A percentile compares a stretch with the other conserved stretches of the same genome.
phyloP scores from a whole-genome alignment of 2,329 filamentous ascomycete genomes.

The Beauveria medogensis region DNA sequence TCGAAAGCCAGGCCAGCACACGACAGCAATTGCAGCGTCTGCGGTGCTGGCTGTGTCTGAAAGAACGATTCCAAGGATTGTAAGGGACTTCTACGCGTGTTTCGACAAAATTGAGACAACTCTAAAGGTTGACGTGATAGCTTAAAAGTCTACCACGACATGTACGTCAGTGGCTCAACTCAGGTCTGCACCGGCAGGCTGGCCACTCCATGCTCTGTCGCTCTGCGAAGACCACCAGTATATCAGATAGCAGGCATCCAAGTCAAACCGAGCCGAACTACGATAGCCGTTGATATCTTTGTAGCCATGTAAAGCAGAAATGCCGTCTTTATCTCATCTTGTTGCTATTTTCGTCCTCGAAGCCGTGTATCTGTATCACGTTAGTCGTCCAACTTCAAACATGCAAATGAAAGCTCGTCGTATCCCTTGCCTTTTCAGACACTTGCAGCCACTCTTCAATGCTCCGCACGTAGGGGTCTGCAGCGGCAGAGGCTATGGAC shows the following conservation, averaged over 20 bases:
- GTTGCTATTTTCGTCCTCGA: neutral
- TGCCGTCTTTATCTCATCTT: neutral
- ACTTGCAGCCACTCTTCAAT: slow-evolving; percentile 75
- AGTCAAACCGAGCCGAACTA: neutral
- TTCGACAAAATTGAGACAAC: neutral
- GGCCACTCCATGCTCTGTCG: neutral
- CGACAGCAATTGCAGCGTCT: neutral
- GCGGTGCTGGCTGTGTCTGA: neutral
- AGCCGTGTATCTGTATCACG: neutral
- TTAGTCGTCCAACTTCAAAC: neutral
- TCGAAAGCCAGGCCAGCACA: neutral
- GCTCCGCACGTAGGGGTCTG: slow-evolving; percentile 65
- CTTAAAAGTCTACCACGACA: neutral
- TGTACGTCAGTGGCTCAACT: neutral
- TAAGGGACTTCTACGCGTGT: neutral
- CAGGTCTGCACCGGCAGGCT: neutral
- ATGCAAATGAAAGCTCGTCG: too few species aligned
- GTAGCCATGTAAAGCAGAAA: neutral
- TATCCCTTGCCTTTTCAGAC: slow-evolving; percentile 50
- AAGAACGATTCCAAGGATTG: neutral
- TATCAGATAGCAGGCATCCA: too few species aligned
- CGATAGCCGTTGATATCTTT: neutral
- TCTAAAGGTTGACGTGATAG: neutral
- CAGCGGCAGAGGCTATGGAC: slow-evolving; percentile 46
- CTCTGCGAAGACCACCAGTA: neutral